Base-by-base conservation (phyloP, 306 rosid genomes). In the Clitoria ternatea region DNA sequence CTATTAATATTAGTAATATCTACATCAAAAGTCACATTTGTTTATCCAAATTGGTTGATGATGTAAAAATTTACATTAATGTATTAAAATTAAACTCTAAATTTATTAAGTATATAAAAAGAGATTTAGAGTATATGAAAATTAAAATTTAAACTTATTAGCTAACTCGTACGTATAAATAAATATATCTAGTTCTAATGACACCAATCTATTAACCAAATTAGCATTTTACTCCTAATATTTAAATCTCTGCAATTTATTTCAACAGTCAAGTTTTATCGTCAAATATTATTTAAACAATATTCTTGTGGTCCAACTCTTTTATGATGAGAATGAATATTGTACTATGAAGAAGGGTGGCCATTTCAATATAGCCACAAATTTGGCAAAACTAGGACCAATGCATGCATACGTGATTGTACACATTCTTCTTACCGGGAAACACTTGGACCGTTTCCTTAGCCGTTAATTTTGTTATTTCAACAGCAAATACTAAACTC, bases 401-500 rank as follows among this genome's bases (percentile, higher is more conserved):
- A 13, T 26, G 59, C 17, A 10, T 22, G 33, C 8, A 5, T 3
- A 37, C 26, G 17, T 60, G 49, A 57, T 32, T 70, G 37, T 53
- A 7, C 45, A 17, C 0, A 6, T 19, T 30, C 61, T 70, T 45
- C 61, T 70, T 45, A 80, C 71, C 35, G 76, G 18, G 29, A 24
- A 22, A 79, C 82, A 40, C 53, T 42, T 64, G 5, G 72, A 83
- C 86, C 83, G 74, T 86, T 83, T 78, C 81, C 53, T 18, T 20
- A 47, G 83, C 85, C 75, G 74, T 73, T 80, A 62, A 43, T 61
- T 44, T 70, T 33, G 86, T 75, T 76, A 52, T 81, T 43, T 70
- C 49, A 53, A 66, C 14, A 64, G 36, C n/a, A 36, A 65, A 44
- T n/a, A n/a, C 36, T n/a, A 33, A 63, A 4, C 52, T 43, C 59